Base-by-base conservation (phyloP, 2,329 filamentous ascomycete genomes). In the Aureobasidium melanogenum region DNA sequence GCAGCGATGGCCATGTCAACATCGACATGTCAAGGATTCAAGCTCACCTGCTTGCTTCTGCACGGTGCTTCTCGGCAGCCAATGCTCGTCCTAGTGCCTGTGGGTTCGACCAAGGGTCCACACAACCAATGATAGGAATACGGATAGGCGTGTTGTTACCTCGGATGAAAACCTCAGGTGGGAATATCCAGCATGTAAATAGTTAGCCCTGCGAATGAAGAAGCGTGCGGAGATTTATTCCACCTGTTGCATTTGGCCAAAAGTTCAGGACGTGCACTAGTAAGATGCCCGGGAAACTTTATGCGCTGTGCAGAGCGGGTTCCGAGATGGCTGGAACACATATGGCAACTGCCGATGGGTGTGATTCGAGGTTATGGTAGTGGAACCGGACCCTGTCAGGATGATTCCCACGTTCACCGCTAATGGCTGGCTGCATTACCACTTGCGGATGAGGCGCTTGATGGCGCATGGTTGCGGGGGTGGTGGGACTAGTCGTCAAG, bases 381-480 rank as follows among this genome's bases (percentile, higher is more conserved):
- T 50, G 47, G 58, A 39, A 61, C 41, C 39, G 55, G 52, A 62
- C 52, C 61, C 52, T 62, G 46, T 62, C 61, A 58, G 54, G 44
- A 39, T 52, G 36, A 39, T 52, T 59, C 56, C 56, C 56, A 59
- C 56, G 56, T 59, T 59, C 56, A 59, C 56, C 56, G 61, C 61
- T 62, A 52, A 48, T 59, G 61, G 61, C 54, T 62, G 61, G 61
- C 61, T 59, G 61, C 61, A 62, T 46, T 59, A 58, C 54, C 55
- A 54, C 52, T 62, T 32, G 22, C 47, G 59, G 59, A 61, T 44
- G 59, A 61, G 59, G 59, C 59, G 59, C 59, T 47, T 55, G 32
- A 55, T 55, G 59, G 59, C 41, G 59, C 59, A 52, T 61, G 59
- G 59, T 55, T 61, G 59, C 59, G 59, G 59, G 59, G 59, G 47